Conservation (phyloP, 306 rosid genomes). For the Glycine latifolia region DNA sequence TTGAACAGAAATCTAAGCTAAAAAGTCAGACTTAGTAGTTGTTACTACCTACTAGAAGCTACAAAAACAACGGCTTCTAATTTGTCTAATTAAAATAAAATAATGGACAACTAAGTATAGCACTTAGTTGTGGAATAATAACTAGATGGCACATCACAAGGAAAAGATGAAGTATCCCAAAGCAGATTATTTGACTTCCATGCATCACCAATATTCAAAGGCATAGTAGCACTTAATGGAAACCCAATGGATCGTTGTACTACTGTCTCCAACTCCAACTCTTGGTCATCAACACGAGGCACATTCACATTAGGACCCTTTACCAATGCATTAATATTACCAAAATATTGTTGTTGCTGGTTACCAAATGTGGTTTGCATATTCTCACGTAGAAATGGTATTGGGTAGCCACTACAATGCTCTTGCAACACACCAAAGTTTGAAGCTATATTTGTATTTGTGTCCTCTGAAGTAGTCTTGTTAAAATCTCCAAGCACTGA, state of each 20-base stretch:
- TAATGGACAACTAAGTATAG: conserved; percentile 51
- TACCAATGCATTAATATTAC: conserved; percentile 43
- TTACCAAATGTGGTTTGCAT: conserved; percentile 42
- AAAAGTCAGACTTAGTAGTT: conserved; percentile 44
- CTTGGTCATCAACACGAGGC: conserved; percentile 55
- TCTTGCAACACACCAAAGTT: conserved; percentile 54
- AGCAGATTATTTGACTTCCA: conserved; percentile 73
- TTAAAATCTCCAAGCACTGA: conserved; percentile 63
- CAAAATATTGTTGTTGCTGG: conserved; percentile 6
- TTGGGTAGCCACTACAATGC: conserved; percentile 49
- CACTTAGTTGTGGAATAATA: conserved; percentile 64
- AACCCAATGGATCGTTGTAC: conserved; percentile 52
- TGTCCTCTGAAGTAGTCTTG: conserved; percentile 37
- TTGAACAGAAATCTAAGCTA: conserved; percentile 34
- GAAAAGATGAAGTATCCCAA: conserved; percentile 83
- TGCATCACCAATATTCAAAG: conserved; percentile 53
- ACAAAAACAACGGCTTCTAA: conserved; percentile 51
- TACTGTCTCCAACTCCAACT: conserved; percentile 40
- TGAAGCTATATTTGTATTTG: background rate
- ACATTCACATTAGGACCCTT: conserved; percentile 49
- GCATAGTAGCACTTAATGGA: conserved; percentile 38
- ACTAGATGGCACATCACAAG: conserved; percentile 70
- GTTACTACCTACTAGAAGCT: conserved; percentile 41
- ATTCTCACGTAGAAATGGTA: conserved; percentile 45
- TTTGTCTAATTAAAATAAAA: conserved; percentile 23